Base-by-base conservation (phyloP, 805 yeast genomes). In the Sugiyamaella lignohabitans region DNA sequence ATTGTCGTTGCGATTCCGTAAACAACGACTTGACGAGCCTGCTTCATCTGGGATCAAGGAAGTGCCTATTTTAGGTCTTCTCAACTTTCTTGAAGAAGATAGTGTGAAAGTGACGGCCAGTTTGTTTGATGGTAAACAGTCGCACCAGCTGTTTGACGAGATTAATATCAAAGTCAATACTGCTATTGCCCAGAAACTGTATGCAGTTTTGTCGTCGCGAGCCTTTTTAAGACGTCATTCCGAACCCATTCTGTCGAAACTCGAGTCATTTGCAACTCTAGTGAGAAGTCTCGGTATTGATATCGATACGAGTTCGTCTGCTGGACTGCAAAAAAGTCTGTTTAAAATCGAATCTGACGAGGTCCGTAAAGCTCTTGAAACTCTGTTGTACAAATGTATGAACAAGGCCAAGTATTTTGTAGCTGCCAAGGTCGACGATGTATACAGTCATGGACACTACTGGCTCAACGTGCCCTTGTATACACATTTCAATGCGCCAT, bases 401-500 rank as follows among this genome's bases (percentile, higher is more conserved):
- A 73, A 82, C 8, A 75, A 94, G 58, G 94, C 95, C 32, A 86
- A 84, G 59, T 93, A 93, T 62, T 84, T 80, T 51, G 78, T 88
- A 59, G 94, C 96, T 6, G 97, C 95, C 24, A 82, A 81, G 60
- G 82, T 81, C 43, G 95, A 87, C 55, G 79, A 86, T 2, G 32
- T 27, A 8, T 91, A 83, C 53, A 79, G 75, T 50, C 78, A 75
- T 60, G 82, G 82, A 8, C 95, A 91, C 59, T 93, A 84, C 65
- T 76, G 85, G 60, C 78, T 83, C 61, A 87, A 87, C 53, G 64
- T 84, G 48, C 95, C 96, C 23, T 70, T 87, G 38, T 93, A 87
- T 64, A 87, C 98, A 0, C 97, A 91, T 65, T 89, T 89, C 70
- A 84, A 86, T n/a, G 78, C 95, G 1, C 98, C 98, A 14, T 70